Base-by-base conservation (phyloP, 805 yeast species). In the Pichia exigua region DNA sequence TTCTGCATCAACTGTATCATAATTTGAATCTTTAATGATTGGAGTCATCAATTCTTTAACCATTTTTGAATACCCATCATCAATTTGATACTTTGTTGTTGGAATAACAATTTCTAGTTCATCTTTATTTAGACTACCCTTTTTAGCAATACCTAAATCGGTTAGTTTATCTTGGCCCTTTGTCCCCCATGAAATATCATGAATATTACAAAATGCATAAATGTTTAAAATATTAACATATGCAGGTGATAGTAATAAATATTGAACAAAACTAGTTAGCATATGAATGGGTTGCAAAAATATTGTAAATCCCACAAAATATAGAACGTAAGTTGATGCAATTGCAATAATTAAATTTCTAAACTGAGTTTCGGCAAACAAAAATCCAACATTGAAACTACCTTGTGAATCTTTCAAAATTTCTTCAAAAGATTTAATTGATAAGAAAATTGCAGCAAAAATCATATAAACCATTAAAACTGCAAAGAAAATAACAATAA, bases 101-200 rank as follows among this genome's bases (percentile, higher is more conserved):
- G 96, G 96, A 32, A 85, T 78, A 57, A 79, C 85, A 63, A 82
- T 74, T 56, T 82, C 85, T 49, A 83, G 76, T 54, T 82, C 81
- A 59, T 86, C 89, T 51, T 77, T 81, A 49, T 73, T 77, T 41
- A 77, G 75, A n/a, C 58, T 55, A 7, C 53, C 65, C 21, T 60
- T 76, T 61, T 84, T 87, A 24, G 96, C 97, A 44, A 84, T 82
- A 54, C 97, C 98, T 60, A 94, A 74, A 66, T 78, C 95, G 69
- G 73, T 79, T 63, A 73, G 81, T 64, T 81, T 76, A 12, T 80
- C 81, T 47, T 83, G 88, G 46, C 96, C 96, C 66, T 91, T 88
- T 4, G 96, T 92, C 65, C 98, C 98, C 98, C 98, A 92, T 8
- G 97, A 87, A 46, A 92, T 83, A 72, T 92, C 99, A 67, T 92